Evolutionary conservation across 805 yeast species (phyloP).

Genomic region (Candida adriatica): DNA sequence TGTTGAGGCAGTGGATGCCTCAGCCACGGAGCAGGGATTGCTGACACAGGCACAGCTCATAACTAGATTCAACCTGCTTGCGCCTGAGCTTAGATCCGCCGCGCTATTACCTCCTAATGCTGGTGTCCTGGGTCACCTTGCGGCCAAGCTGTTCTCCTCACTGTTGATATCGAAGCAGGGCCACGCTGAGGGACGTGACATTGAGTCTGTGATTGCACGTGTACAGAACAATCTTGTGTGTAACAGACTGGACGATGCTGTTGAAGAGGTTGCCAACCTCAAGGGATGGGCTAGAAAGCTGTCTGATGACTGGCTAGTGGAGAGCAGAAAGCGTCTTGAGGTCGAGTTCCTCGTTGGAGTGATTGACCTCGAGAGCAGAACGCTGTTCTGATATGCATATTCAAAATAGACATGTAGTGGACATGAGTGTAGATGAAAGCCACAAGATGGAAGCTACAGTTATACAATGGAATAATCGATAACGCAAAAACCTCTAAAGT

Average conservation of each 20-base stretch:
- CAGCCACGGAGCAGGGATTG: constrained; percentile 44
- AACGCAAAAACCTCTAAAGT: neutral
- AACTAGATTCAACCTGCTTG: constrained; percentile 48
- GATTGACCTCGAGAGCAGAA: constrained; percentile 59
- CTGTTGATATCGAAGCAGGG: constrained; percentile 77
- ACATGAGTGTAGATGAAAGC: neutral
- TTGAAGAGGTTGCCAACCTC: constrained; percentile 82
- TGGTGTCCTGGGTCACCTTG: constrained; percentile 86
- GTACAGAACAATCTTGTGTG: constrained; percentile 68
- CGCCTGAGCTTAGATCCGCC: constrained; percentile 82
- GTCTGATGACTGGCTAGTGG: constrained; percentile 87
- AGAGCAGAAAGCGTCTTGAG: constrained; percentile 86
- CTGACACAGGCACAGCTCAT: constrained; percentile 31
- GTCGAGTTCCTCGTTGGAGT: constrained; percentile 71
- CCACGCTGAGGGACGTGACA: constrained; percentile 70
- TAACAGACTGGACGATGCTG: constrained; percentile 80
- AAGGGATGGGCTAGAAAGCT: constrained; percentile 91
- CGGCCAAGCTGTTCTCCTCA: constrained; percentile 71
- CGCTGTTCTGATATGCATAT: constrained; percentile 31
- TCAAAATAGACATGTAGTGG: too few relatives aligned
- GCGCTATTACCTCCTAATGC: constrained; percentile 92
- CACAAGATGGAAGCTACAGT: neutral
- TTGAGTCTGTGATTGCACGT: constrained; percentile 83
- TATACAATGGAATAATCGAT: neutral
- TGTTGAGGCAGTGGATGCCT: constrained; percentile 38